Percentiles rank a stretch among this genome's conserved stretches.
phyloP scores from a whole-genome alignment of 805 yeast species.

The Suhomyces tanzawaensis region DNA sequence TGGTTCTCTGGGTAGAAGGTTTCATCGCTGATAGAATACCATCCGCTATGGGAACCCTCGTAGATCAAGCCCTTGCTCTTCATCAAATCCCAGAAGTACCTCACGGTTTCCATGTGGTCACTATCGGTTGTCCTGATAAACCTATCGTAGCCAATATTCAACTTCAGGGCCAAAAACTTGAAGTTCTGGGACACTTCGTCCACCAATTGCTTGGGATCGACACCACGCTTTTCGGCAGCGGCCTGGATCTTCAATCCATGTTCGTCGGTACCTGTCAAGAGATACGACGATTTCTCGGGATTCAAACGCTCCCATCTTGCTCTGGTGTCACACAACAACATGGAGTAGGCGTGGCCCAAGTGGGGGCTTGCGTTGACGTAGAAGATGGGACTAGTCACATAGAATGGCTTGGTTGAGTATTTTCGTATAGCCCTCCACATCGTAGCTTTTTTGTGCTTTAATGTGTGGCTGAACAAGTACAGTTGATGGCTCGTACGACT shows the following conservation, averaged over 20 bases:
- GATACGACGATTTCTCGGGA: slow-evolving; percentile 36
- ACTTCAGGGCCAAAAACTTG: slow-evolving; percentile 54
- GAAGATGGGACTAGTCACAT: slow-evolving; percentile 88
- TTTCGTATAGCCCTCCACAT: too few relatives aligned
- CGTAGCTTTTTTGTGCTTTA: too few relatives aligned
- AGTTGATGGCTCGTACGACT: too few relatives aligned
- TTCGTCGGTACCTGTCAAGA: slow-evolving; percentile 95
- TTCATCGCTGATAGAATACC: slow-evolving; percentile 95
- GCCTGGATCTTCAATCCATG: slow-evolving; percentile 91
- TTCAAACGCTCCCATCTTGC: slow-evolving; percentile 64
- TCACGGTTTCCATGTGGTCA: slow-evolving; percentile 70
- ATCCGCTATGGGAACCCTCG: slow-evolving; percentile 82
- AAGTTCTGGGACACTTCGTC: slow-evolving; percentile 68
- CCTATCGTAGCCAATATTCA: slow-evolving; percentile 61
- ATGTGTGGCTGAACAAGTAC: too few relatives aligned
- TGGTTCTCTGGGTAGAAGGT: slow-evolving; percentile 87
- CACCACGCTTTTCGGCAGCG: slow-evolving; percentile 61
- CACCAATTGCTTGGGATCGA: slow-evolving; percentile 63
- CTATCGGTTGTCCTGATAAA: slow-evolving; percentile 88
- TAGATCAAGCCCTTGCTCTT: slow-evolving; percentile 64
- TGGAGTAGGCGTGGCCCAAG: slow-evolving; percentile 87
- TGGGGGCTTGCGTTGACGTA: slow-evolving; percentile 96
- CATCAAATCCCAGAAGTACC: slow-evolving; percentile 66
- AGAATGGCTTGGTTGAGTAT: slow-evolving; percentile 29
- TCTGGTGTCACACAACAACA: slow-evolving; percentile 77